Conservation (phyloP, 306 rosid genomes). For the Vigna unguiculata region DNA sequence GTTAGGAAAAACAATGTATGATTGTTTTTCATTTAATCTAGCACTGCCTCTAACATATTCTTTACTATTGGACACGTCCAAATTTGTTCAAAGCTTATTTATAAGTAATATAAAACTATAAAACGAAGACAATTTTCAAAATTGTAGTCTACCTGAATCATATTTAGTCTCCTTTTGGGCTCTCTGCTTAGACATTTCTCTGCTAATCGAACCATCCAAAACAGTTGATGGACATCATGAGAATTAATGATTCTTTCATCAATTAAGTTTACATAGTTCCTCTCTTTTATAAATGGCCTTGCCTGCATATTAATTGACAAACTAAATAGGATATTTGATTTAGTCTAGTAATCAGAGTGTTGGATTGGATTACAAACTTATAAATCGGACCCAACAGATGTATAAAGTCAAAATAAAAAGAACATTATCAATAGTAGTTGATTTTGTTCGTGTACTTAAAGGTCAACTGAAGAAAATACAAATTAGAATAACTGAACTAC, state of each 20-base stretch:
- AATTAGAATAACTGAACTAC: neutral
- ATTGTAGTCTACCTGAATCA: slow-evolving; percentile 57
- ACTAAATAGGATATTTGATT: slow-evolving; percentile 5
- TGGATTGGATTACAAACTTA: slow-evolving; percentile 23
- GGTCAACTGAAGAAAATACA: neutral
- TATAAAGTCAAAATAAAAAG: slow-evolving; percentile 5
- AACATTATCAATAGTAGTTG: neutral
- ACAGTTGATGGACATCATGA: slow-evolving; percentile 73
- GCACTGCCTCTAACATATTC: neutral
- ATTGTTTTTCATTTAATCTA: slow-evolving; percentile 1
- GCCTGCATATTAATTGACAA: slow-evolving; percentile 56
- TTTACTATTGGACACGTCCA: neutral
- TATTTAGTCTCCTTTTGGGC: slow-evolving; percentile 69
- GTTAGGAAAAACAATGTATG: neutral
- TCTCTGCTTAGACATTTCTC: slow-evolving; percentile 80
- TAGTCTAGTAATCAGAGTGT: slow-evolving; percentile 19
- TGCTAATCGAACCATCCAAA: slow-evolving; percentile 84
- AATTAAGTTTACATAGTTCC: slow-evolving; percentile 82
- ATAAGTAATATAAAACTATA: neutral
- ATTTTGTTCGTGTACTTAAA: neutral
- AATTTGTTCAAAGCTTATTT: neutral
- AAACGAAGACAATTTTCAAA: neutral
- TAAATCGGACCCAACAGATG: neutral
- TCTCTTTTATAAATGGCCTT: slow-evolving; percentile 81
- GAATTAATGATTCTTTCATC: slow-evolving; percentile 62